Evolutionary conservation across 768 basidiomycete genomes (phyloP).

Genomic region (Termitomyces heimii): DNA sequence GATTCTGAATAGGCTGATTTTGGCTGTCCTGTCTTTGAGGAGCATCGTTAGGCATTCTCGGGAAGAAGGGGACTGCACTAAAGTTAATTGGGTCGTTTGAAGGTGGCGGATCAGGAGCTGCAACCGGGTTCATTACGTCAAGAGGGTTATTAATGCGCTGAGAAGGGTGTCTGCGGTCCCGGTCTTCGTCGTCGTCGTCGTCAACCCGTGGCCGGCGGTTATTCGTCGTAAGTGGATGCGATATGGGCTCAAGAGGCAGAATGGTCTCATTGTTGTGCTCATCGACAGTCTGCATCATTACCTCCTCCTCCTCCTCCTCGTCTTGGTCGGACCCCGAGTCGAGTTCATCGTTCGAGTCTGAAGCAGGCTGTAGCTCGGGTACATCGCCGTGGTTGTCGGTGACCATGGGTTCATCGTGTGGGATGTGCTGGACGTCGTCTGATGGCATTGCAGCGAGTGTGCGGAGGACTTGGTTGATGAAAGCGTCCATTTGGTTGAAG

Average conservation of each 20-base stretch:
- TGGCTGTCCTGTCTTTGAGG: background rate
- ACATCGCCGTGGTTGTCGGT: constrained; percentile 22
- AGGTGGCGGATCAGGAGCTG: constrained; percentile 1
- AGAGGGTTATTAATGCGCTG: constrained; percentile 37
- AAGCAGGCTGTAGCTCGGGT: constrained; percentile 34
- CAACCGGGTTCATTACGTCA: background rate
- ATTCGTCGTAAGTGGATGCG: constrained; percentile 21
- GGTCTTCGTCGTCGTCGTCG: constrained; percentile 54
- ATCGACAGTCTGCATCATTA: constrained; percentile 21
- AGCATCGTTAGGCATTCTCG: background rate
- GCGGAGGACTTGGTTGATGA: constrained; percentile 7
- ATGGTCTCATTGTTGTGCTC: constrained; percentile 22
- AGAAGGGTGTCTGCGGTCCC: constrained; percentile 61
- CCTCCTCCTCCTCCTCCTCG: constrained; percentile 12
- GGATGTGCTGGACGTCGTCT: background rate
- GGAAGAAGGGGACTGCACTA: background rate
- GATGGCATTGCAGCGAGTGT: background rate
- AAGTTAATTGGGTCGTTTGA: background rate
- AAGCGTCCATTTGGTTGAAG: constrained; percentile 3
- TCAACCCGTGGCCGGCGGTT: constrained; percentile 54
- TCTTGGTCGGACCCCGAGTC: constrained; percentile 16
- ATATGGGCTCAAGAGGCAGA: constrained; percentile 24
- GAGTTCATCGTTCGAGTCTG: constrained; percentile 27
- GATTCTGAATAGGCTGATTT: background rate
- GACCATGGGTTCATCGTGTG: background rate